Base-by-base conservation (phyloP, 768 basidiomycete genomes). In the Lactarius hengduanensis region DNA sequence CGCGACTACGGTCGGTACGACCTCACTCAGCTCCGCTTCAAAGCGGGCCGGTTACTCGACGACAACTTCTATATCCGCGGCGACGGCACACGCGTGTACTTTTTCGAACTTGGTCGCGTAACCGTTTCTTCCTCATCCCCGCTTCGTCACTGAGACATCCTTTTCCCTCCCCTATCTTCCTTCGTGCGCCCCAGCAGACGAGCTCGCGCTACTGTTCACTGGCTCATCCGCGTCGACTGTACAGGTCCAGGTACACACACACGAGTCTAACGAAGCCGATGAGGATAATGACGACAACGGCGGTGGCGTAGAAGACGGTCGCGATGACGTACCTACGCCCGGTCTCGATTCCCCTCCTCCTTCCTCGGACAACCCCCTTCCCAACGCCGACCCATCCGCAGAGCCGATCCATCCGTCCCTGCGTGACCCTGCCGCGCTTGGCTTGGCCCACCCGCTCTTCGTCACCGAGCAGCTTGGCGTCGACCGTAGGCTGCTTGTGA, bases 1-100 rank as follows among this genome's bases (percentile, higher is more conserved):
- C 88, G 97, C 13, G 97, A 99, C 76, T 99, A 98, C 73, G 97
- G 96, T 3, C 86, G 96, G 30, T 83, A 98, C 73, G 96, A 99
- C 74, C 84, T 99, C 55, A 92, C 97, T 1, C 96, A 98, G 76
- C 80, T 99, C 55, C 84, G 97, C 11, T 97, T 99, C 81, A 97
- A 94, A 76, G 82, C 83, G 7, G 87, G 89, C 1, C 83, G 97
- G 13, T 83, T 98, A 63, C 84, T 98, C 13, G 91, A 94, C 53
- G 94, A 96, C 57, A 96, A 97, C 74, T 89, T 99, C 70, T 99
- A 99, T 73, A 90, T 97, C 60, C 85, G 97, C 43, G 97, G 97
- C 0, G 97, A 99, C 78, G 96, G 94, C 72, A 98, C 97, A 0
- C 82, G 97, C 45, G 97, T 99, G 0, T 98, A 98, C 77, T 99